These are phyloP conservation scores for Diaporthe destruens DNA, from an alignment of 2,329 filamentous ascomycete genomes.

Conservation along the genomic window DNA sequence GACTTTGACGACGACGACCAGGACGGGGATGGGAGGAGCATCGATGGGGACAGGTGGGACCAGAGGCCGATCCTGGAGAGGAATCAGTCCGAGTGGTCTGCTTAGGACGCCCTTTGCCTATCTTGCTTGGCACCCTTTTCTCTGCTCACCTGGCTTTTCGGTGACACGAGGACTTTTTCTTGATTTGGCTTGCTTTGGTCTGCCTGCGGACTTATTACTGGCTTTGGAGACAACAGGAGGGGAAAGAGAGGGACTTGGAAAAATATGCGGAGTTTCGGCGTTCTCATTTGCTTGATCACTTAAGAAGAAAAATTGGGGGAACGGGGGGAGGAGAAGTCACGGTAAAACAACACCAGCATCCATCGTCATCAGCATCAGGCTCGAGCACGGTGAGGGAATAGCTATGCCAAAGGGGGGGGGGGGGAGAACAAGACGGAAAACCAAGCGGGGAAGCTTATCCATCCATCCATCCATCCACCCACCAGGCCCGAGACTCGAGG, in stretches of 20 bases:
- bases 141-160: background rate
- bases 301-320: background rate
- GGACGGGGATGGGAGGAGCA: constrained; percentile 43
- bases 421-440: constrained; percentile 14
- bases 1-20: constrained; percentile 48
- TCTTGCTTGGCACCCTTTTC: background rate
- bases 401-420: background rate
- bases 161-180: too few species aligned
- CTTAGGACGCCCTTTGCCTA: constrained; percentile 16
- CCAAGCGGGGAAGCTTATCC: background rate
- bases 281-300: background rate
- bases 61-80: constrained; percentile 55
- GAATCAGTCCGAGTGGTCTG: constrained; percentile 46
- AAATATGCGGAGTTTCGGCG: constrained; percentile 19
- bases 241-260: background rate
- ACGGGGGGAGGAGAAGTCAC: too few species aligned
- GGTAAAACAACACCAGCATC: too few species aligned
- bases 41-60: constrained; percentile 54
- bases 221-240: background rate
- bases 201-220: constrained; percentile 20
- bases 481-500: background rate
- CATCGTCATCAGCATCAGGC: constrained; percentile 3
- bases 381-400: background rate
- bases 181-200: background rate
- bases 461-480: background rate